Base-by-base conservation (phyloP, 768 basidiomycete species). In the Lactarius pseudohatsudake region DNA sequence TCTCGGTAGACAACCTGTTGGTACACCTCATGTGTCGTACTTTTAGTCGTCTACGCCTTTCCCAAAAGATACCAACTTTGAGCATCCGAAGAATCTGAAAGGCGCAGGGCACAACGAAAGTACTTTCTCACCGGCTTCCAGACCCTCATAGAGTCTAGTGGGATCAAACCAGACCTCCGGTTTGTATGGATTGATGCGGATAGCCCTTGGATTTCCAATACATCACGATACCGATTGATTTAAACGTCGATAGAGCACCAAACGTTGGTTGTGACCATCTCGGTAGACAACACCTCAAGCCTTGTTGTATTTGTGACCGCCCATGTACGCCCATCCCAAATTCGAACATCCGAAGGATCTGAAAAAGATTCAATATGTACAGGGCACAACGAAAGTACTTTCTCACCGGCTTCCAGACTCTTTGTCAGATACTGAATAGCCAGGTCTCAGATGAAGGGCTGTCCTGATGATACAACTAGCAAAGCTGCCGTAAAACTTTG, bases 31-130 rank as follows among this genome's bases (percentile, higher is more conserved):
- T 99, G 98, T 20, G 81, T n/a, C n/a, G n/a, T 98, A 97, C 76
- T 98, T 96, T 77, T 93, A 93, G 18, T 93, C 94, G 18, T 94
- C 93, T 95, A 98, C 1, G 96, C 96, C 69, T 96, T 92, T 62
- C 96, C 96, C 69, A 98, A 89, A 53, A 98, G 86, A 78, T 98
- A 99, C 96, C 97, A 99, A 73, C 92, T 96, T 78, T 98, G 97
- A 20, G 97, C 94, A 75, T 99, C 97, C 32, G 89, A 85, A 20
- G 93, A n/a, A n/a, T n/a, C n/a, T n/a, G n/a, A n/a, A n/a, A n/a
- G n/a, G n/a, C n/a, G n/a, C 70, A 40, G 68, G 60, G 9, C 56
- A 38, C 45, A 53, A 58, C 28, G 22, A 45, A 40, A 15, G 54
- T 60, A 22, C 20, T 36, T 47, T 79, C 90, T 74, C 65, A 92